Conservation (phyloP, 768 basidiomycete species). For the Kwoniella sp. region DNA sequence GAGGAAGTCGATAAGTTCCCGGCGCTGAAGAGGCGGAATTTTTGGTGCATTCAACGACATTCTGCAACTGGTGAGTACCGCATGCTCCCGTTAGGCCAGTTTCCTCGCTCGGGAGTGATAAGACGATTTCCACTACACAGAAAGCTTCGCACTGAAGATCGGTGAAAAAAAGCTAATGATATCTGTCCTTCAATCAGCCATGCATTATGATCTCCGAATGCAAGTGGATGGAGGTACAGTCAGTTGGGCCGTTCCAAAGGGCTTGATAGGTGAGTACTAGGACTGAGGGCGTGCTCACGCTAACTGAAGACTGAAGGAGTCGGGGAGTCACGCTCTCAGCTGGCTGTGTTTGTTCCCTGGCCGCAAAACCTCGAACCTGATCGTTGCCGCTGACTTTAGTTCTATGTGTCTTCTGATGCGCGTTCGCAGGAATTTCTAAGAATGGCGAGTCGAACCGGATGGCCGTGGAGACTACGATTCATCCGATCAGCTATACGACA, state of each 20-base stretch:
- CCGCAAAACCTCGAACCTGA: no score
- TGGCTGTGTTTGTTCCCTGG: no score
- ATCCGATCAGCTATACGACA: conserved; percentile 47
- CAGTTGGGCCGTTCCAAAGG: conserved; percentile 47
- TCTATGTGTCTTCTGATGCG: background rate
- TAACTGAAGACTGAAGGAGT: no score
- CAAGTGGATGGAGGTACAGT: conserved; percentile 46
- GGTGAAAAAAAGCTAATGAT: no score
- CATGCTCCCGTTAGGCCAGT: no score
- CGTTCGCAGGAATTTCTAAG: conserved; percentile 34
- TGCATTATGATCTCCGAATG: conserved; percentile 49
- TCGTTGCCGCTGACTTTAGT: background rate
- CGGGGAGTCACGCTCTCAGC: no score
- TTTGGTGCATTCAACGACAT: conserved; percentile 51
- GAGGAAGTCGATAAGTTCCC: conserved; percentile 41
- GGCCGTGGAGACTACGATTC: conserved; percentile 46
- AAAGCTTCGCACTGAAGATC: no score
- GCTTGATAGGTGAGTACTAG: conserved; percentile 39
- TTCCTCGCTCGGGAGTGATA: no score
- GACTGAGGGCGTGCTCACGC: no score
- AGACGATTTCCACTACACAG: no score
- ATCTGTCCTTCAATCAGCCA: no score
- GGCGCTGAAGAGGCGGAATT: conserved; percentile 41
- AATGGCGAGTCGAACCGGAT: conserved; percentile 35
- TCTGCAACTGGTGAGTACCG: conserved; percentile 42